Base-by-base conservation (phyloP, 441 rosid species). In the Populus hybrid region DNA sequence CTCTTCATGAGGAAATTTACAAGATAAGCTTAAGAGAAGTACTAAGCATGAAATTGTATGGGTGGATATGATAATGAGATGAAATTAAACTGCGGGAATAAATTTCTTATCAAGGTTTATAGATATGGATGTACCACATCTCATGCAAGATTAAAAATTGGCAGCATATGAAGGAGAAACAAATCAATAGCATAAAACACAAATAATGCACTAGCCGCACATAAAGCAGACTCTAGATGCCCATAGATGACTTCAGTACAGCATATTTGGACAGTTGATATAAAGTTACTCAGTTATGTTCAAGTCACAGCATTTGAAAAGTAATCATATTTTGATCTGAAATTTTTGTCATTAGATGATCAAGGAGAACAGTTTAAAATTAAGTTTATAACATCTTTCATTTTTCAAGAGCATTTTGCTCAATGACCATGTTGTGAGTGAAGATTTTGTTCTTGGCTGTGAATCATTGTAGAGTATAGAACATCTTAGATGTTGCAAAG, bases 91-190 rank as follows among this genome's bases (percentile, higher is more conserved):
- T 21, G 24, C 1, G 0, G 66, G 66, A 24, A 36, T 61, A 35
- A 10, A 24, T 30, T 71, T 26, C 28, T 72, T 36, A 72, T 19
- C 21, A 72, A 57, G 9, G 42, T 19, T 30, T 2, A 57, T 16
- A 30, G 5, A 71, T n/a, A 61, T n/a, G 32, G 59, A 24, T 21
- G 28, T 24, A 36, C 23, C 38, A 35, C 59, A 35, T 23, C 35
- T 34, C 67, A 69, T 21, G 36, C 50, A 67, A 19, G 36, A 76
- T 32, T 69, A 21, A 24, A 70, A 68, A 21, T 26, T 12, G 35
- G 67, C 32, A n/a, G n/a, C 70, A 36, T 61, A 57, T 69, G n/a
- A 76, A 76, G 40, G 36, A 70, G 32, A 10, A 34, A 70, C 28
- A 14, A 40, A 63, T 18, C 9, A 9, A 61, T 36, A 9, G 3